A percentile compares a stretch with the other conserved stretches of the same genome.
phyloP scores from a whole-genome alignment of 2,329 filamentous ascomycete species.

The Penicillium hordei region DNA sequence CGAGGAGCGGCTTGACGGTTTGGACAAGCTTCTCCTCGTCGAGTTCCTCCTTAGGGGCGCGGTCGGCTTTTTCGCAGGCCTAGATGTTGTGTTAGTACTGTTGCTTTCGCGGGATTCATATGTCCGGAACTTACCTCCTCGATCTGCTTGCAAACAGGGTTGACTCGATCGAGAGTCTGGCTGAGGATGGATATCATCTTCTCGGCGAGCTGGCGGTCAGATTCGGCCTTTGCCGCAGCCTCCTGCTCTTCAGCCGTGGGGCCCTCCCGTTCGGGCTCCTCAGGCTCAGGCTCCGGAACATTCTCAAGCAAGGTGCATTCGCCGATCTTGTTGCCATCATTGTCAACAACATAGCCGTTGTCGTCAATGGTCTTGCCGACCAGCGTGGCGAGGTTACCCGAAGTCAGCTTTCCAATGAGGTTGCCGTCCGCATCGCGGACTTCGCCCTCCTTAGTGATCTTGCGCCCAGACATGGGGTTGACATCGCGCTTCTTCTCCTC shows the following conservation, averaged over 20 bases:
- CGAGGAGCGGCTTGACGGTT: constrained; percentile 82
- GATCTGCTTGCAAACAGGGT: constrained; percentile 84
- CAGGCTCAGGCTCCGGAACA: constrained; percentile 48
- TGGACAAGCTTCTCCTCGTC: constrained; percentile 88
- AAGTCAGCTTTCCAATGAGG: constrained; percentile 47
- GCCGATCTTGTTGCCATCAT: constrained; percentile 63
- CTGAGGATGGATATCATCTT: constrained; percentile 72
- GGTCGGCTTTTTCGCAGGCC: constrained; percentile 77
- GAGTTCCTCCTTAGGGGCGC: constrained; percentile 78
- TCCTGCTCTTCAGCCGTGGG: constrained; percentile 47
- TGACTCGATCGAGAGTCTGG: constrained; percentile 78
- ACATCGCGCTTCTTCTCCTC: constrained; percentile 55
- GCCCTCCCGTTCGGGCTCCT: constrained; percentile 47
- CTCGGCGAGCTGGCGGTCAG: constrained; percentile 73
- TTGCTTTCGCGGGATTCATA: not conserved
- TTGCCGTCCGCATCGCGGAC: constrained; percentile 48
- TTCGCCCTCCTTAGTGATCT: constrained; percentile 54
- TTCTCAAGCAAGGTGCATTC: constrained; percentile 63
- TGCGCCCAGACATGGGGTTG: constrained; percentile 59
- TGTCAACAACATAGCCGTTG: constrained; percentile 57
- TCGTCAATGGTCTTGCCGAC: constrained; percentile 48
- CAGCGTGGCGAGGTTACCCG: constrained; percentile 44
- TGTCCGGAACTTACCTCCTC: constrained; percentile 59
- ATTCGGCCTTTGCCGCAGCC: constrained; percentile 60
- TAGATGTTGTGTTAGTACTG: constrained; percentile 34